Base-by-base conservation (phyloP, 2,329 filamentous ascomycete species). In the Scedosporium minutisporum region DNA sequence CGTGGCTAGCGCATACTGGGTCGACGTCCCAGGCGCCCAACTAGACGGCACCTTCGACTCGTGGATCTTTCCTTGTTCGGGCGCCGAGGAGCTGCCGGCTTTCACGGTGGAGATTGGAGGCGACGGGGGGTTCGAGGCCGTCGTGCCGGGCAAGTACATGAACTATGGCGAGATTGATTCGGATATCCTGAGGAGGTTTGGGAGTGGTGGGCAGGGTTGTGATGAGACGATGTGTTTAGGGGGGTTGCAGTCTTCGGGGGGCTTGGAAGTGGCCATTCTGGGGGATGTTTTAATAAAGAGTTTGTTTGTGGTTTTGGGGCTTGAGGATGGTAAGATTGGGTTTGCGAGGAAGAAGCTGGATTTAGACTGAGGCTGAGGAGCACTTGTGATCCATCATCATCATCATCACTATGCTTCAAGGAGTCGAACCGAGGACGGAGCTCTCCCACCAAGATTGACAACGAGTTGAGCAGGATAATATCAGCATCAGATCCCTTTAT, bases 201-300 rank as follows among this genome's bases (percentile, higher is more conserved):
- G 38, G 2, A 23, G 18, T 6, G 48, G 27, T 6, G 46, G 14
- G 27, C 27, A 18, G 7, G 51, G 51, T 2, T 55, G 51, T 29
- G 78, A 79, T 10, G 75, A 75, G 2, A 78, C 78, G 29, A 78
- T 72, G 63, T 95, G 91, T 79, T 93, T 84, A 72, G 90, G 90
- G 62, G 91, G 90, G 58, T 82, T 96, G 65, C 91, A 95, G 78
- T 79, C 76, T 41, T 73, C 78, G 53, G 74, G 73, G 16, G 70
- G 69, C 25, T 67, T 78, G 59, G 69, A 71, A 1, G 80, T 87
- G 65, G 84, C 81, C 63, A 91, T 96, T 69, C 83, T 93, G 63
- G 91, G 91, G 9, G 89, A 93, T 65, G 80, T 89, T 63, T 90
- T 92, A 77, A 80, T 95, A 67, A 95, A 95, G 83, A 83, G 83